Evolutionary conservation across 768 basidiomycete species (phyloP).

Genomic region (Lentinus brumalis): DNA sequence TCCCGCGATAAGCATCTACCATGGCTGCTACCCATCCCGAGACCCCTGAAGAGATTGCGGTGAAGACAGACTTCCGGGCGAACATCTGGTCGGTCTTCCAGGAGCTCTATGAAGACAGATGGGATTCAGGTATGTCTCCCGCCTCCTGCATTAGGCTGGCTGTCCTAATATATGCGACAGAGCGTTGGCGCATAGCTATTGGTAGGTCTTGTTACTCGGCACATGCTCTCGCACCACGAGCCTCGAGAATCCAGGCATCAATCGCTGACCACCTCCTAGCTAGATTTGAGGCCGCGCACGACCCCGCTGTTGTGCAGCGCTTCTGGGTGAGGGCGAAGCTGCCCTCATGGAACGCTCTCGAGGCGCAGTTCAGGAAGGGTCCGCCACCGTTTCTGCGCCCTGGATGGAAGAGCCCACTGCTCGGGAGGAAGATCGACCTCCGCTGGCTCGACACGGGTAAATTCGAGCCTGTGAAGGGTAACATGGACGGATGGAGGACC

Average conservation of each 20-base stretch:
- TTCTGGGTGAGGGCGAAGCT: slow-evolving; percentile 28
- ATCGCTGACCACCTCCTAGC: slow-evolving; percentile 19
- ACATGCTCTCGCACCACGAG: background rate
- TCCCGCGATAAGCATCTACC: background rate
- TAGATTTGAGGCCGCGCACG: slow-evolving; percentile 27
- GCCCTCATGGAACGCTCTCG: slow-evolving; percentile 30
- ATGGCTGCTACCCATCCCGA: slow-evolving; percentile 16
- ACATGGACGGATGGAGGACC: slow-evolving; percentile 29
- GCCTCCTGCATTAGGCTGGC: background rate
- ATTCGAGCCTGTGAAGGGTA: slow-evolving; percentile 29
- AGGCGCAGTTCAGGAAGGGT: slow-evolving; percentile 30
- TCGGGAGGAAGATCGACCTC: slow-evolving; percentile 29
- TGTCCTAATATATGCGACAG: slow-evolving; percentile 1
- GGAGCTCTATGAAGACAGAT: slow-evolving; percentile 31
- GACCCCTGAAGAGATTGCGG: slow-evolving; percentile 27
- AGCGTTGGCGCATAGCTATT: slow-evolving; percentile 27
- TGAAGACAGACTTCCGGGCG: slow-evolving; percentile 28
- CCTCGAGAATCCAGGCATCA: background rate
- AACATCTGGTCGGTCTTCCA: slow-evolving; percentile 32
- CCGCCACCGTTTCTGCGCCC: slow-evolving; percentile 34
- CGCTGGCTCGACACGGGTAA: slow-evolving; percentile 30
- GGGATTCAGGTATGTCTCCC: slow-evolving; percentile 29
- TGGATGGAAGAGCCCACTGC: slow-evolving; percentile 32
- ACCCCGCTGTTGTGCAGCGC: slow-evolving; percentile 25
- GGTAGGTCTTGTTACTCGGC: slow-evolving; percentile 18